Percentiles rank a stretch among this genome's conserved stretches.
Evolutionary conservation across 1,284 basidiomycete species (phyloP).

Genomic region (Singerocomus inundabilis): DNA sequence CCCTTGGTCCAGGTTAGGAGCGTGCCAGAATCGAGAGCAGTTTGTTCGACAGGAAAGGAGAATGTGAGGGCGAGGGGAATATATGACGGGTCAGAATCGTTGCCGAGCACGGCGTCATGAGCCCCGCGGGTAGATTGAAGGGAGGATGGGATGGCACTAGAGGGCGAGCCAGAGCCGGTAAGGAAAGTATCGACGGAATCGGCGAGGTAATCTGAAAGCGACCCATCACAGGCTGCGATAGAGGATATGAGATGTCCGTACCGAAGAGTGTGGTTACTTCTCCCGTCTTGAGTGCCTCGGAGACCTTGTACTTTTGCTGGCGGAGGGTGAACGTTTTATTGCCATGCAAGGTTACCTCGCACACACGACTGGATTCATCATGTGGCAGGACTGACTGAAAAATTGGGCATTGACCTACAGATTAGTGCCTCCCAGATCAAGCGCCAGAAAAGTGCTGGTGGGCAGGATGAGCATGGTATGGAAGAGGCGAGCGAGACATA

Average conservation of each 20-base stretch:
- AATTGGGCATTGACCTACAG: slow-evolving; percentile 53
- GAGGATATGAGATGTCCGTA: slow-evolving; percentile 37
- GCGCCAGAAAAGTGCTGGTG: slow-evolving; percentile 79
- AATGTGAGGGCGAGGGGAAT: slow-evolving; percentile 92
- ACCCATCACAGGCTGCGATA: slow-evolving; percentile 5
- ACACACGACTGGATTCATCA: slow-evolving; percentile 71
- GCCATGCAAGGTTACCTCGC: slow-evolving; percentile 88
- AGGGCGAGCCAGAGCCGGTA: slow-evolving; percentile 55
- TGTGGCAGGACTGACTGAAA: background rate
- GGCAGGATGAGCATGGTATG: slow-evolving; percentile 1
- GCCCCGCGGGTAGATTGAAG: slow-evolving; percentile 28
- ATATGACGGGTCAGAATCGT: slow-evolving; percentile 43
- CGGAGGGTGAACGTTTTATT: slow-evolving; percentile 85
- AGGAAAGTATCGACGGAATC: slow-evolving; percentile 94
- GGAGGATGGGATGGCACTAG: slow-evolving; percentile 42
- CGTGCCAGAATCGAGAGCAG: slow-evolving; percentile 85
- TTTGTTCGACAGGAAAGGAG: slow-evolving; percentile 97
- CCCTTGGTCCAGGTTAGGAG: slow-evolving; percentile 98
- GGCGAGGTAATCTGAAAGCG: slow-evolving; percentile 83
- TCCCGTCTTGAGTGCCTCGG: slow-evolving; percentile 86
- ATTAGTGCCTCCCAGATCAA: slow-evolving; percentile 95
- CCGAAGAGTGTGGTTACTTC: slow-evolving; percentile 83
- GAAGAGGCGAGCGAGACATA: slow-evolving; percentile 41
- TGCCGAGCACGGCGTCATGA: slow-evolving; percentile 23
- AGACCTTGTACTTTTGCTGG: slow-evolving; percentile 94